Evolutionary conservation across 352 stramenopile genomes (phyloP).

Genomic region (Phytophthora constricta): DNA sequence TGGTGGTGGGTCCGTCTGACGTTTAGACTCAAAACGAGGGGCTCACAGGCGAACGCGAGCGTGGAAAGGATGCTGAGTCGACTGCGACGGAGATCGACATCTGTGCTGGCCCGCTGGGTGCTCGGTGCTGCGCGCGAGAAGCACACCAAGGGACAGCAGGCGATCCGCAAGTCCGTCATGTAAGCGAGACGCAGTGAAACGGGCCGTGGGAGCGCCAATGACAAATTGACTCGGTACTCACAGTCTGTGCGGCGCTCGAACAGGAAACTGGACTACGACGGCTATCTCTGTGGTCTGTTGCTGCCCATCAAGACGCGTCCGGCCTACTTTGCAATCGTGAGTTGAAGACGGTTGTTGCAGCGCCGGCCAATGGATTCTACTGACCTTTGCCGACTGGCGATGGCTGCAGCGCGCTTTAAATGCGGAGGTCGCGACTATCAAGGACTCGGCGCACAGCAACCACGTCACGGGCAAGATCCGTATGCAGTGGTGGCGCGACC

Average conservation of each 20-base stretch:
- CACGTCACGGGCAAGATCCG: conserved; percentile 88
- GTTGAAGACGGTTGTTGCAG: conserved; percentile 10
- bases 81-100: conserved; percentile 17
- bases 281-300: conserved; percentile 80
- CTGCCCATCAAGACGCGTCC: conserved; percentile 66
- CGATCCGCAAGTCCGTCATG: conserved; percentile 57
- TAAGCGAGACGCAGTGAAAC: conserved; percentile 19
- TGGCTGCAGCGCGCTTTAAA: conserved; percentile 84
- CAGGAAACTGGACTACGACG: conserved; percentile 88
- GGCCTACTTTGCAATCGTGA: conserved; percentile 85
- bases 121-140: conserved; percentile 14
- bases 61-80: conserved; percentile 27
- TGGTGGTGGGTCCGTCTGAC: conserved; percentile 8
- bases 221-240: neutral
- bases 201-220: neutral
- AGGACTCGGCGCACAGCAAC: conserved; percentile 89
- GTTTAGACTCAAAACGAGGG: conserved; percentile 23
- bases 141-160: conserved; percentile 31
- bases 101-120: conserved; percentile 15
- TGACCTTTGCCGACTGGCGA: neutral
- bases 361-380: neutral
- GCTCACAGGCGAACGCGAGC: neutral
- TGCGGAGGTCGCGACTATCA: conserved; percentile 90
- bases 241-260: neutral
- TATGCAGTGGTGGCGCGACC: conserved; percentile 93